Evolutionary conservation across 768 basidiomycete genomes (phyloP).

Genomic region (Boletus huronensis): DNA sequence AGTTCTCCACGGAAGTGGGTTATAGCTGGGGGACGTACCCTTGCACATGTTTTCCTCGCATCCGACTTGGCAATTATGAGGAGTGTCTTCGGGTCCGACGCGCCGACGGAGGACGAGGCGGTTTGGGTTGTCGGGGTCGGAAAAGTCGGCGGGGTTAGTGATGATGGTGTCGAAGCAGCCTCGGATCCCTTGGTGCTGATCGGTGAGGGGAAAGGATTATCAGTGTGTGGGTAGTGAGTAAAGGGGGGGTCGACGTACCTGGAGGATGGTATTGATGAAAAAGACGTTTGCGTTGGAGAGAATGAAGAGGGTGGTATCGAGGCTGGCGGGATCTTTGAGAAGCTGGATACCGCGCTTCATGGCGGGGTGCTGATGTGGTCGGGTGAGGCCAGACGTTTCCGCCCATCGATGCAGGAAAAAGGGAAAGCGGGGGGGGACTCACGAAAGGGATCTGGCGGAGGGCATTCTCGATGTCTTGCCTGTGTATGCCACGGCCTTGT

Average conservation of each 20-base stretch:
- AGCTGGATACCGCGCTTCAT: constrained; percentile 87
- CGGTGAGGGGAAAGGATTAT: neutral
- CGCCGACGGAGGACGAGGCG: constrained; percentile 73
- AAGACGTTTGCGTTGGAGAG: constrained; percentile 92
- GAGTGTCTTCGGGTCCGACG: constrained; percentile 70
- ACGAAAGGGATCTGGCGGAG: constrained; percentile 87
- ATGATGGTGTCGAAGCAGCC: constrained; percentile 78
- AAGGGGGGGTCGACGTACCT: constrained; percentile 44
- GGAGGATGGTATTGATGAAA: constrained; percentile 86
- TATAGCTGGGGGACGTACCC: constrained; percentile 41
- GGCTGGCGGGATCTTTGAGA: constrained; percentile 62
- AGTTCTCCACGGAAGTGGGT: neutral
- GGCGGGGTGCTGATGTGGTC: constrained; percentile 76
- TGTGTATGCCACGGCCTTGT: constrained; percentile 63
- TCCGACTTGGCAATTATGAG: constrained; percentile 81
- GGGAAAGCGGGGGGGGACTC: too few relatives aligned
- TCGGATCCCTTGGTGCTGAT: constrained; percentile 69
- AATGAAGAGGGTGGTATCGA: constrained; percentile 74
- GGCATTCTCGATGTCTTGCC: constrained; percentile 72
- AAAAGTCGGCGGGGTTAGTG: constrained; percentile 91
- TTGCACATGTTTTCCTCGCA: constrained; percentile 99
- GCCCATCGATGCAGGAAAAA: neutral
- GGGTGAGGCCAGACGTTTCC: neutral
- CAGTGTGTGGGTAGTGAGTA: neutral
- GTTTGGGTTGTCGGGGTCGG: constrained; percentile 51